Evolutionary conservation across 2,329 filamentous ascomycete genomes (phyloP), one percentile per base, ranked within the genome.

Genomic region (Metarhizium sp.): DNA sequence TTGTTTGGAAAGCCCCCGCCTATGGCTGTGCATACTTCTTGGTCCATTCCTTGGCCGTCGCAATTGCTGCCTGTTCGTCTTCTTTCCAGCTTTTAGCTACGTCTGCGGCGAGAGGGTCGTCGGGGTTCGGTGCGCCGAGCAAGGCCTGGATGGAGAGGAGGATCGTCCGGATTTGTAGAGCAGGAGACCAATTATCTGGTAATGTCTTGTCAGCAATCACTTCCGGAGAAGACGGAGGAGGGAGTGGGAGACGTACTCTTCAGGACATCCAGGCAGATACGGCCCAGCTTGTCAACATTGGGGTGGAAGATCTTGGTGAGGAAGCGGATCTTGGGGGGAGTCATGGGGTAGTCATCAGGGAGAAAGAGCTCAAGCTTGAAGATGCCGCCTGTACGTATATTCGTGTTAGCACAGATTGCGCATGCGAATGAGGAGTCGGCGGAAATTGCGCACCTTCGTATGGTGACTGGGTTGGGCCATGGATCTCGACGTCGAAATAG

Each of bases 291-390:
- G 71, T 99, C 94, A 64, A 99, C 96, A 71, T 99, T 99, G 53
- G 94, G 94, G 71, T 99, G 95, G 74, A 97, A 99, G 72, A 99
- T 97, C 76, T 96, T 96, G 64, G 95, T 99, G 52, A 99, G 79
- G 74, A 99, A 99, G 55, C 94, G 89, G 68, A 99, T 96, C 79
- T 96, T 96, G 49, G 94, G 94, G 54, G 94, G 92, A 38, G 91
- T 96, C 94, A 99, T 99, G 46, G 94, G 94, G 71, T 99, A 99
- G 76, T 99, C 94, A 67, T 99, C 94, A 48, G 95, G 95, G 29
- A 99, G 81, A 72, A 99, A 99, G 20, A 99, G 84, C 73, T 99
- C 94, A 59, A 97, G 87, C 73, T 95, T 92, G 79, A 99, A 99
- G 60, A 96, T 81, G 51, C 95, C 94, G 54, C 80, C 80, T 84